phyloP scores from a whole-genome alignment of 2,329 filamentous ascomycete genomes.

The Alternaria sp. region DNA sequence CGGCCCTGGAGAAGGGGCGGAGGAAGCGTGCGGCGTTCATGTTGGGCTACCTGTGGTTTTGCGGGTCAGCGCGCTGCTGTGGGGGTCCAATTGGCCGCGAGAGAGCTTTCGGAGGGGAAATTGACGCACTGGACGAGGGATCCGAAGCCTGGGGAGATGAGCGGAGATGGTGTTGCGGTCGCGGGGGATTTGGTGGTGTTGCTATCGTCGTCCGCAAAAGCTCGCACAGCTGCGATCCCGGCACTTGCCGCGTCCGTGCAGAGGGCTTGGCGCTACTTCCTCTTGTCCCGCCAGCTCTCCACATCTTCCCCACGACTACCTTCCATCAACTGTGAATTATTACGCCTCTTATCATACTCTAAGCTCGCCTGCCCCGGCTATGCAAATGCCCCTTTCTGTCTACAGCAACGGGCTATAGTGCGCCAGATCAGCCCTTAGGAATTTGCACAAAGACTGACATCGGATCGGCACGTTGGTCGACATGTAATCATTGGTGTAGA shows the following conservation, averaged over 20 bases:
- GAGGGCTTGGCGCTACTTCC: slow-evolving; percentile 16
- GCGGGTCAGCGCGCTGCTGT: slow-evolving; percentile 42
- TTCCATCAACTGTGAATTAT: neutral
- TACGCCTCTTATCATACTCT: neutral
- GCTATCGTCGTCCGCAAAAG: slow-evolving; percentile 41
- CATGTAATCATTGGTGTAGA: neutral
- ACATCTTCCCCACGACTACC: neutral
- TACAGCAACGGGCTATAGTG: neutral
- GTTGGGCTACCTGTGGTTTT: slow-evolving; percentile 43
- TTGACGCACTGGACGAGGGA: slow-evolving; percentile 43
- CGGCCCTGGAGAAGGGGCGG: slow-evolving; percentile 52
- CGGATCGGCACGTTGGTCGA: neutral
- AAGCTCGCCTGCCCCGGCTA: neutral
- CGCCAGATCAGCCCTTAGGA: neutral
- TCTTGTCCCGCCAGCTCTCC: neutral
- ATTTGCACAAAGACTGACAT: neutral
- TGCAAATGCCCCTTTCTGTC: neutral
- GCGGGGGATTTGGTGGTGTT: slow-evolving; percentile 34
- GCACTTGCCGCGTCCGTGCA: slow-evolving; percentile 36
- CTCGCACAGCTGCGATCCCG: slow-evolving; percentile 32
- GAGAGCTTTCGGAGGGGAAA: slow-evolving; percentile 22
- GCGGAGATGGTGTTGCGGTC: slow-evolving; percentile 44
- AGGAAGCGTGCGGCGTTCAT: slow-evolving; percentile 55
- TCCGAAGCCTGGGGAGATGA: slow-evolving; percentile 45
- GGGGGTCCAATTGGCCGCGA: slow-evolving; percentile 36